Evolutionary conservation across 2,329 filamentous ascomycete species (phyloP), one percentile per base, ranked within the genome.

Genomic region (Thyridium curvatum): DNA sequence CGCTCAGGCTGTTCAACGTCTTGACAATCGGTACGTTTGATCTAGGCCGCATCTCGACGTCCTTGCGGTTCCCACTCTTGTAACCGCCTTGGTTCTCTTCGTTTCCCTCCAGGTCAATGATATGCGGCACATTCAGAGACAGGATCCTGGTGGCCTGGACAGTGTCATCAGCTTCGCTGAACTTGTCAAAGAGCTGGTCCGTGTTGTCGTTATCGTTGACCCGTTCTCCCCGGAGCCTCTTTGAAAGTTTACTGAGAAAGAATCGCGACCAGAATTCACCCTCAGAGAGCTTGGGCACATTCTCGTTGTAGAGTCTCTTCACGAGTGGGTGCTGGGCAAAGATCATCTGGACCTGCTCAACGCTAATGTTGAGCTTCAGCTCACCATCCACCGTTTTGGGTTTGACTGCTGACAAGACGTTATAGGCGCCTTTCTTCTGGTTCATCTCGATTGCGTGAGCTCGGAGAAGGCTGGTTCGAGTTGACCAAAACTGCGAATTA

Each of bases 401-500:
- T 56, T 94, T 95, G 50, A 97, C 81, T 14, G 86, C 85, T 0
- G 93, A 90, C 14, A 98, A 71, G 7, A 97, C 90, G 51, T 98
- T 97, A 64, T 96, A 96, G 4, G 88, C 81, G 6, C 91, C 93
- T 48, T 86, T 84, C 50, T 82, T 84, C 65, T 98, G 94, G 42
- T 79, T 81, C 40, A 77, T 81, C 61, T 97, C 89, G 34, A 95
- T 93, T 2, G 89, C 90, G 64, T 96, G 86, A 0, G 91, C 85
- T 12, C 93, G 84, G 21, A 98, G 72, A 26, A 96, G 69, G 57
- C 88, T 88, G 34, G 90, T 77, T 34, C 94, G 77, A 2, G 88
- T 87, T 2, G 88, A 87, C 93, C 93, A 98, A 65, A 98, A 98
- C 58, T 96, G 91, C 2, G 80, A 72, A 49, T 91, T 89, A 60